These are phyloP conservation scores for Mallotus japonicus DNA, from an alignment of 441 rosid species.

Conservation along the genomic window DNA sequence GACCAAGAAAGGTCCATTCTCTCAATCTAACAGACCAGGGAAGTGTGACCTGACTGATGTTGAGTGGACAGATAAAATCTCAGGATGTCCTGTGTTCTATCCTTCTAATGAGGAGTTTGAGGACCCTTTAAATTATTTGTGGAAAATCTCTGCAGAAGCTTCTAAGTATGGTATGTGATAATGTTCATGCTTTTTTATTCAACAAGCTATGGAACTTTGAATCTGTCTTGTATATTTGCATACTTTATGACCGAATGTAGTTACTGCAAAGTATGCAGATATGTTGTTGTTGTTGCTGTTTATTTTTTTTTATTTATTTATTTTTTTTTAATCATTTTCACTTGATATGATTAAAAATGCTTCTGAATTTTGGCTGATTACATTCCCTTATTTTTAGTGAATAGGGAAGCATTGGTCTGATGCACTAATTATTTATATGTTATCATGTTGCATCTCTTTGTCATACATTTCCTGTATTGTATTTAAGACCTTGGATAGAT, in stretches of 20 bases:
- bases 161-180: slow-evolving; percentile 63
- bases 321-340: background rate
- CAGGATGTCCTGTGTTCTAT: slow-evolving; percentile 77
- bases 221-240: background rate
- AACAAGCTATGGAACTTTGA: background rate
- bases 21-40: slow-evolving; percentile 35
- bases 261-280: background rate
- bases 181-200: background rate
- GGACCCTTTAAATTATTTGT: slow-evolving; percentile 78
- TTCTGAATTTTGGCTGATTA: background rate
- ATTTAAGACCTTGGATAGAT: no score
- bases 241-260: background rate
- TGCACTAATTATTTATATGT: background rate
- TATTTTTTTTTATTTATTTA: no score
- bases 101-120: slow-evolving; percentile 77
- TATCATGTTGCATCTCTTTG: background rate
- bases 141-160: slow-evolving; percentile 79
- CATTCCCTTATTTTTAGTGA: background rate
- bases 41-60: slow-evolving; percentile 54
- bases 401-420: background rate
- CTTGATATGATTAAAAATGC: background rate
- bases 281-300: no score
- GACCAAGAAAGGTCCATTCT: slow-evolving; percentile 21
- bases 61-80: slow-evolving; percentile 67
- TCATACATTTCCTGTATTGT: background rate